Base-by-base conservation (phyloP, 2,329 filamentous ascomycete genomes). In the Amauroascus verrucosus region DNA sequence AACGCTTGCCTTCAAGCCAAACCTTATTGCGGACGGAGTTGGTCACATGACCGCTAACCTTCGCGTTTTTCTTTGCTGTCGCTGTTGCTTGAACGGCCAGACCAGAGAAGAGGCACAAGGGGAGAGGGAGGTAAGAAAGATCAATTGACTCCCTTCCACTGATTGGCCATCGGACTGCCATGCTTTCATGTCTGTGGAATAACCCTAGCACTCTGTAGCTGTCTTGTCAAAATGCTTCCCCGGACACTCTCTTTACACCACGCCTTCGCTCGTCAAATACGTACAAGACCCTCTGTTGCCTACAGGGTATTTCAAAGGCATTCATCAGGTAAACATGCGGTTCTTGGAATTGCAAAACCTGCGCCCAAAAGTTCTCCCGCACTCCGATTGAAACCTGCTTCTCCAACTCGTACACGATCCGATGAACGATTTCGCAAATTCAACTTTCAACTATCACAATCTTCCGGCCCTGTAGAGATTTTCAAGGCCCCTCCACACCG, bases 401-500 rank as follows among this genome's bases (percentile, higher is more conserved):
- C 56, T 18, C 46, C 44, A 11, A 20, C 26, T 6, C 11, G 40
- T 14, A 18, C 47, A 4, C 32, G 30, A 44, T 3, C 40, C n/a
- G 44, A 46, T 35, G 48, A 35, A 8, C 50, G 46, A 41, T 57
- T 58, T 30, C 51, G 52, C 41, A 54, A 51, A 41, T 59, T 60
- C 33, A 51, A 54, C 26, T 54, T 18, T 18, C 32, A 74, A 55
- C 74, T 87, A 35, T 77, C 79, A 13, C 70, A 72, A 54, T 78
- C 79, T 57, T 63, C 74, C n/a, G 69, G 73, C 1, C 74, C 78
- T 4, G 81, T 83, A 6, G 67, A 78, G 2, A 72, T 88, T 41
- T 88, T 85, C 71, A 74, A 83, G 61, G 77, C 78, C 1, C 80
- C 81, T 13, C 81, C 81, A 1, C 82, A 86, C 61, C 77, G 77